A percentile compares a stretch with the other conserved stretches of the same genome.
These are phyloP conservation scores for Microcyclospora pomicola DNA, from an alignment of 2,329 filamentous ascomycete species.

Conservation along the genomic window DNA sequence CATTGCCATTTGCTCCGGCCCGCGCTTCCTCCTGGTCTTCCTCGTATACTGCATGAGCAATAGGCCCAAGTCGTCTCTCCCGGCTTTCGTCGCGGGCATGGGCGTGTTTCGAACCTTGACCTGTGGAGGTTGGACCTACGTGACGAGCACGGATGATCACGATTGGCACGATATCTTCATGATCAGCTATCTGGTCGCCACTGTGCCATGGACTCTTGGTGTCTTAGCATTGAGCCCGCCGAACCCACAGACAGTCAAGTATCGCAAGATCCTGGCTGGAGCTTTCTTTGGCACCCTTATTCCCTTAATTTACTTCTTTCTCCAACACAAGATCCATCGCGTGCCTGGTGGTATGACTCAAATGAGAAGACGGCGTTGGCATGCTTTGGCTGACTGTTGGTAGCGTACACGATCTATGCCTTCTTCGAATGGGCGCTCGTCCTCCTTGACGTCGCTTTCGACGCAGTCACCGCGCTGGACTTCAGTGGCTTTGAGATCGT, in stretches of 20 bases:
- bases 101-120: constrained; percentile 82
- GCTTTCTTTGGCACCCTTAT: constrained; percentile 85
- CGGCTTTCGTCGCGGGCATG: constrained; percentile 65
- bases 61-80: constrained; percentile 54
- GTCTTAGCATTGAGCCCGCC: constrained; percentile 78
- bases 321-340: constrained; percentile 94
- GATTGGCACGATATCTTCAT: constrained; percentile 99
- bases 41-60: constrained; percentile 86
- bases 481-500: constrained; percentile 80
- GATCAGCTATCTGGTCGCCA: constrained; percentile 93
- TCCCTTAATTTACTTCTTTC: constrained; percentile 90
- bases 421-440: constrained; percentile 98
- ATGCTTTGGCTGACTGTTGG: constrained; percentile 1
- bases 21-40: constrained; percentile 78
- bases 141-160: constrained; percentile 96
- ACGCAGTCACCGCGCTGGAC: constrained; percentile 85
- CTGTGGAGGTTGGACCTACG: constrained; percentile 95
- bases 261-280: constrained; percentile 69
- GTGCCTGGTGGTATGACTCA: constrained; percentile 72
- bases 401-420: constrained; percentile 92
- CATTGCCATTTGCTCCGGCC: constrained; percentile 91
- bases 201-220: constrained; percentile 86
- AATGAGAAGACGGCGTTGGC: not conserved
- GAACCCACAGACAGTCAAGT: constrained; percentile 70
- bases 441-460: constrained; percentile 88